phyloP scores from a whole-genome alignment of 2,329 filamentous ascomycete species.

The Penicillium aurantiogriseum region DNA sequence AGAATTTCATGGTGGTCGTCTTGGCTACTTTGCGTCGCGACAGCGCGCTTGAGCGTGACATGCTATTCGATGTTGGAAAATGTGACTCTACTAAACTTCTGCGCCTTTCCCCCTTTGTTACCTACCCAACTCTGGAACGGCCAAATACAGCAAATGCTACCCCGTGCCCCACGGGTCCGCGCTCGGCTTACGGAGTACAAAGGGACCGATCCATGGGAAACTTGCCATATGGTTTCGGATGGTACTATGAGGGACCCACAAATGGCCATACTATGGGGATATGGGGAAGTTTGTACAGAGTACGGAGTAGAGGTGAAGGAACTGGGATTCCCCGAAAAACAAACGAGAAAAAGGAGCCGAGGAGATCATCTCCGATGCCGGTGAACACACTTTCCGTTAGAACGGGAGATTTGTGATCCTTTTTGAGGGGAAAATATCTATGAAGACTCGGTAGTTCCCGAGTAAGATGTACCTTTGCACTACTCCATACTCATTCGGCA shows the following conservation, averaged over 20 bases:
- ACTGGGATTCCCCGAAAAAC: neutral
- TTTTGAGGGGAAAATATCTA: neutral
- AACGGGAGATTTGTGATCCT: neutral
- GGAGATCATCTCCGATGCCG: neutral
- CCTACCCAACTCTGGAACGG: neutral
- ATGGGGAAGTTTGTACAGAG: neutral
- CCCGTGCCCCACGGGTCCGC: neutral
- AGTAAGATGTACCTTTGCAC: neutral
- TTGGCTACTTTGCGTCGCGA: neutral
- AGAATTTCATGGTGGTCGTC: neutral
- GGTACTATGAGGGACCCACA: neutral
- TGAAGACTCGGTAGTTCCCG: neutral
- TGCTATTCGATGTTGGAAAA: neutral
- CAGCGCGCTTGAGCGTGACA: neutral
- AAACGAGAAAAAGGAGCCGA: slow-evolving; percentile 1
- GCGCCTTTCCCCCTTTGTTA: neutral
- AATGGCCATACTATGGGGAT: neutral
- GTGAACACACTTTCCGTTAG: neutral
- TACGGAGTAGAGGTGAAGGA: neutral
- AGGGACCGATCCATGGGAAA: neutral
- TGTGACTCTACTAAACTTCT: neutral
- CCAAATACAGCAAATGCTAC: slow-evolving; percentile 1
- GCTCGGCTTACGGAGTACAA: neutral
- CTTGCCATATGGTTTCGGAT: neutral
- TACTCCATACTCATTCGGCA: neutral